Base-by-base conservation (phyloP, 208 protist species). In the Acanthamoeba castellanii region DNA sequence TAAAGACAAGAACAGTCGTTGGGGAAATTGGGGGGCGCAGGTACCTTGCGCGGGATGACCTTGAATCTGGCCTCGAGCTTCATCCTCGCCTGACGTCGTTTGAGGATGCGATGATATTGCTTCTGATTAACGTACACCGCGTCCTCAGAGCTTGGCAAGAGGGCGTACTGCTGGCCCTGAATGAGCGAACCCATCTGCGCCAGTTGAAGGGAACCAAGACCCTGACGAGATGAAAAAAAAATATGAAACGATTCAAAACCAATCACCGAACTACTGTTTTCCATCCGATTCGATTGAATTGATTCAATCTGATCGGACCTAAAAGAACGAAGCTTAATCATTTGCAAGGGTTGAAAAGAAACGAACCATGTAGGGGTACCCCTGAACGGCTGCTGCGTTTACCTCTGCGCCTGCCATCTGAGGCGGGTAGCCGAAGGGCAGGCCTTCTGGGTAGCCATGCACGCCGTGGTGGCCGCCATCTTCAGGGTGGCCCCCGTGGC, bases 91-190 rank as follows among this genome's bases (percentile, higher is more conserved):
- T 92, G 82, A n/a, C 97, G 42, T 50, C 97, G 74, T 91, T 97
- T 97, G 22, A 97, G 76, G 57, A 97, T 97, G 88, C 97, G 92
- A 32, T 96, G 70, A 81, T 97, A 97, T 89, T 97, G 97, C 72
- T 97, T 97, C n/a, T 94, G 95, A 52, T 97, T 97, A 14, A 97
- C 97, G 78, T 96, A 97, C 55, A 97, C 70, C 2, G 97, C 96
- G 50, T 97, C 96, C 61, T 97, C 97, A 13, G 59, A 55, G 78
- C 68, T 76, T 6, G 68, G 30, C 8, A 76, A 20, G 3, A 76
- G n/a, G 11, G 68, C 68, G 30, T 76, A 76, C n/a, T 76, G 68
- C 16, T 76, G 68, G 4, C 68, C 68, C 30, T 76, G 68, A 6
- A 76, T 3, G 68, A 76, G 68, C 3, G 68, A 76, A 8, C 68